Evolutionary conservation across 2,329 filamentous ascomycete genomes (phyloP).

Genomic region (Verticillium zaregamsianum): DNA sequence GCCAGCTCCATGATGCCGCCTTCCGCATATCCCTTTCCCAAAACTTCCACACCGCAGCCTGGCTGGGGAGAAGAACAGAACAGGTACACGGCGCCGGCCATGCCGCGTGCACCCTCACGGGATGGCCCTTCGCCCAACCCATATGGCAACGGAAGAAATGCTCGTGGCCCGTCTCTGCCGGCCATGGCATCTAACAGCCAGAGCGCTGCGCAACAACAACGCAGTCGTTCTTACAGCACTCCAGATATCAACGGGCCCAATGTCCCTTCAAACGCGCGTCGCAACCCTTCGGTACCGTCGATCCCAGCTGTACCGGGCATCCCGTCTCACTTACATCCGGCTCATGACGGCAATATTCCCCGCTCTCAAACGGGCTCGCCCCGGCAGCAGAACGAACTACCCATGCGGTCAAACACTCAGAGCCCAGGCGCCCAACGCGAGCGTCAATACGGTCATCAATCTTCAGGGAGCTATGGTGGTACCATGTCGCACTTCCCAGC

Average conservation of each 20-base stretch:
- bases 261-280: conserved; percentile 39
- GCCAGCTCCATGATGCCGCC: conserved; percentile 67
- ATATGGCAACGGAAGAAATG: conserved; percentile 61
- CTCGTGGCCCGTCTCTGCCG: conserved; percentile 75
- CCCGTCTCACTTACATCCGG: conserved; percentile 61
- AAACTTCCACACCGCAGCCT: conserved; percentile 64
- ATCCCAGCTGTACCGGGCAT: conserved; percentile 75
- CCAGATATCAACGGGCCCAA: conserved; percentile 81
- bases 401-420: conserved; percentile 64
- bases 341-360: conserved; percentile 61
- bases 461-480: conserved; percentile 43
- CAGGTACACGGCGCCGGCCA: conserved; percentile 83
- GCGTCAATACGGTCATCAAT: conserved; percentile 40
- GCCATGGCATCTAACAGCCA: conserved; percentile 59
- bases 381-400: conserved; percentile 57
- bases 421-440: conserved; percentile 66
- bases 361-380: conserved; percentile 83
- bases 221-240: conserved; percentile 88
- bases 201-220: conserved; percentile 59
- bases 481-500: conserved; percentile 53
- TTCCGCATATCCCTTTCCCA: conserved; percentile 64
- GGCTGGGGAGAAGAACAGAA: conserved; percentile 70
- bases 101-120: conserved; percentile 75
- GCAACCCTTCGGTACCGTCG: conserved; percentile 45
- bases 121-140: conserved; percentile 66